Percentiles rank a stretch among this genome's conserved stretches.
phyloP scores from a whole-genome alignment of 1,139 yeast genomes.

The Taphrina flavorubra region DNA sequence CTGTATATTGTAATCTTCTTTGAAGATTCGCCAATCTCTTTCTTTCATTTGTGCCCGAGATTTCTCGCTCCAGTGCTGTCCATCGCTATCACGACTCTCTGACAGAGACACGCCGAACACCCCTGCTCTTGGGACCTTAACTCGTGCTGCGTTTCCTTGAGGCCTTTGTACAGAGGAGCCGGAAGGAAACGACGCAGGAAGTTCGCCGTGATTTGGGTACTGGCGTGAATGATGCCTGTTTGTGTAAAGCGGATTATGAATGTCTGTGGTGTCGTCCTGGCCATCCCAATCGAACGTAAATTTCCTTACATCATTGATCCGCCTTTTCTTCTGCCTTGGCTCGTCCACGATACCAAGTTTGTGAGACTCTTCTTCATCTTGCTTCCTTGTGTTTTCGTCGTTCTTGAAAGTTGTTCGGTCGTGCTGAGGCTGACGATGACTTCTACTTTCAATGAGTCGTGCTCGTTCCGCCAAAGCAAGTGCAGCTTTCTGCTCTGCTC shows the following conservation, averaged over 20 bases:
- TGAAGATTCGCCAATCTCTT: constrained; percentile 88
- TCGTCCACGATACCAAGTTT: background rate
- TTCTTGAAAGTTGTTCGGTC: background rate
- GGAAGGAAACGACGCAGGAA: background rate
- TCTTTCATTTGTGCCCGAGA: constrained; percentile 66
- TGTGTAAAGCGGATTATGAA: constrained; percentile 48
- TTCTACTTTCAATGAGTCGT: constrained; percentile 12
- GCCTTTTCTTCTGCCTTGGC: constrained; percentile 43
- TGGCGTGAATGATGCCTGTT: constrained; percentile 43
- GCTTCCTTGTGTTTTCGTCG: background rate
- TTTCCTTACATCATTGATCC: constrained; percentile 49
- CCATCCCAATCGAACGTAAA: constrained; percentile 75
- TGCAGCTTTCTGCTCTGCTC: constrained; percentile 54
- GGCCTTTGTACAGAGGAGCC: constrained; percentile 22
- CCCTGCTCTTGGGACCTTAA: background rate
- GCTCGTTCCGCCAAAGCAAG: constrained; percentile 49
- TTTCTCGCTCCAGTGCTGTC: constrained; percentile 75
- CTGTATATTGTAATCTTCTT: constrained; percentile 74
- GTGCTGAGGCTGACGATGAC: too few species aligned
- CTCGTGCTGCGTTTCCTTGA: background rate
- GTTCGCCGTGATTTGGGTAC: background rate
- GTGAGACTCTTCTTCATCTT: background rate
- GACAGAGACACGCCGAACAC: background rate
- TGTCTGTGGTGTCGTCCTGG: constrained; percentile 66
- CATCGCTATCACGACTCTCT: constrained; percentile 46